These are phyloP conservation scores for Coccomyxa sp. DNA, from an alignment of 139 green algal genomes.

Conservation along the genomic window DNA sequence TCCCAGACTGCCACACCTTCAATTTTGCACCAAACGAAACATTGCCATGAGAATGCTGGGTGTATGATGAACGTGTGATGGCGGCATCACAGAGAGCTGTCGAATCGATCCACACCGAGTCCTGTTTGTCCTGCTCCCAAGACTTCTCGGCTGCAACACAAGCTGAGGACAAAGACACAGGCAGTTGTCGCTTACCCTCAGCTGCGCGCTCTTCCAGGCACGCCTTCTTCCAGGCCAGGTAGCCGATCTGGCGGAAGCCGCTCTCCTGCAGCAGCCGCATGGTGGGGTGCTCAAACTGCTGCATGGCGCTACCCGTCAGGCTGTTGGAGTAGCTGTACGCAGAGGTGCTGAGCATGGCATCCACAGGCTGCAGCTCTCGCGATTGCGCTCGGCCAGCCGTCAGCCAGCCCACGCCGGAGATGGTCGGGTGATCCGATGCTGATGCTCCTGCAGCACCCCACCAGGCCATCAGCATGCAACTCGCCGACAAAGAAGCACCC, in stretches of 20 bases:
- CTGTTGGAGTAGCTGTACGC: slow-evolving; percentile 11
- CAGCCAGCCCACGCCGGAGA: not conserved
- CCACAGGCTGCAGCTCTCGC: not conserved
- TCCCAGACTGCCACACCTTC: not conserved
- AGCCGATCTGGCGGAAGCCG: slow-evolving; percentile 91
- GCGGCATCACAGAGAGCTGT: too few species aligned
- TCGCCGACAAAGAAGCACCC: too few species aligned
- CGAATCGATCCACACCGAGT: too few species aligned
- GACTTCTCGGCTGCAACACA: too few species aligned
- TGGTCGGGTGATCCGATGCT: not conserved
- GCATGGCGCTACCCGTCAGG: slow-evolving; percentile 24
- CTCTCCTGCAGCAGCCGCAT: slow-evolving; percentile 90
- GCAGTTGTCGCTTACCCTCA: too few species aligned
- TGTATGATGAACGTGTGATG: not conserved
- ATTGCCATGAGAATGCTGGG: not conserved
- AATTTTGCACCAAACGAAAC: not conserved
- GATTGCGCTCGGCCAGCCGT: not conserved
- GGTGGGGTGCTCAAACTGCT: slow-evolving; percentile 86
- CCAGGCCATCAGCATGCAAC: too few species aligned
- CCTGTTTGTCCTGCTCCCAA: too few species aligned
- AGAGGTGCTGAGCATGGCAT: slow-evolving; percentile 23
- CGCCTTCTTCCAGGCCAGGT: slow-evolving; percentile 79
- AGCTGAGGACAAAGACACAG: too few species aligned
- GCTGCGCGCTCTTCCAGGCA: slow-evolving; percentile 82
- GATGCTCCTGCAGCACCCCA: not conserved